phyloP scores from a whole-genome alignment of 2,329 filamentous ascomycete species.

The Alternaria brassicae region DNA sequence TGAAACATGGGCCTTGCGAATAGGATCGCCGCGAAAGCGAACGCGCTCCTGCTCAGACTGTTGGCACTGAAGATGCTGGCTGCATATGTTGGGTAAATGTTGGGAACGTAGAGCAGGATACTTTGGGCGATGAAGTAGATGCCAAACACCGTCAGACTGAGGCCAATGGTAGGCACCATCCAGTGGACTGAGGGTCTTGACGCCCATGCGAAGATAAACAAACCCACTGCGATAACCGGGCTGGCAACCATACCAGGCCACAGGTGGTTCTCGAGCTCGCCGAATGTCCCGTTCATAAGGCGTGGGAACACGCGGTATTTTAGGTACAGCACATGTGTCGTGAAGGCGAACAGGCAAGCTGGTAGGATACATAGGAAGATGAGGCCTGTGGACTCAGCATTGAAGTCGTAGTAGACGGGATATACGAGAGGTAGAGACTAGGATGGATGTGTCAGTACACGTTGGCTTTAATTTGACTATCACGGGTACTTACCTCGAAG shows the following conservation, averaged over 20 bases:
- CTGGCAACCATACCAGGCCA: conserved; percentile 68
- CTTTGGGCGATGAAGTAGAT: conserved; percentile 54
- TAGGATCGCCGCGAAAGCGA: conserved; percentile 66
- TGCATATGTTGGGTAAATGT: conserved; percentile 62
- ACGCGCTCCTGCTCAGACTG: conserved; percentile 60
- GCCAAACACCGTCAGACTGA: conserved; percentile 55
- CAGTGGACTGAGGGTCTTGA: conserved; percentile 67
- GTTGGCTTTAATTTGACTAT: neutral
- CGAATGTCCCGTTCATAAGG: conserved; percentile 69
- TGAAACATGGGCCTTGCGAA: conserved; percentile 66
- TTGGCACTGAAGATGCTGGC: conserved; percentile 67
- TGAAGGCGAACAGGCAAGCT: conserved; percentile 71
- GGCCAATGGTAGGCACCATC: conserved; percentile 63
- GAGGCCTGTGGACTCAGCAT: conserved; percentile 73
- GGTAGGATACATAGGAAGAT: conserved; percentile 84
- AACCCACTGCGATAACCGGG: conserved; percentile 66
- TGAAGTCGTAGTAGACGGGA: conserved; percentile 77
- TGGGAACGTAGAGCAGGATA: conserved; percentile 68
- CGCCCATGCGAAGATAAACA: conserved; percentile 69
- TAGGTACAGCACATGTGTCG: conserved; percentile 75
- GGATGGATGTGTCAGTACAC: neutral
- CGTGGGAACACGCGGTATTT: conserved; percentile 71
- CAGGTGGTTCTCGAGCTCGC: conserved; percentile 73
- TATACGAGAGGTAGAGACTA: conserved; percentile 67
- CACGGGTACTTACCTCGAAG: conserved; percentile 61